These are phyloP conservation scores for Saccharata proteae DNA, from an alignment of 2,329 filamentous ascomycete species.

Conservation along the genomic window DNA sequence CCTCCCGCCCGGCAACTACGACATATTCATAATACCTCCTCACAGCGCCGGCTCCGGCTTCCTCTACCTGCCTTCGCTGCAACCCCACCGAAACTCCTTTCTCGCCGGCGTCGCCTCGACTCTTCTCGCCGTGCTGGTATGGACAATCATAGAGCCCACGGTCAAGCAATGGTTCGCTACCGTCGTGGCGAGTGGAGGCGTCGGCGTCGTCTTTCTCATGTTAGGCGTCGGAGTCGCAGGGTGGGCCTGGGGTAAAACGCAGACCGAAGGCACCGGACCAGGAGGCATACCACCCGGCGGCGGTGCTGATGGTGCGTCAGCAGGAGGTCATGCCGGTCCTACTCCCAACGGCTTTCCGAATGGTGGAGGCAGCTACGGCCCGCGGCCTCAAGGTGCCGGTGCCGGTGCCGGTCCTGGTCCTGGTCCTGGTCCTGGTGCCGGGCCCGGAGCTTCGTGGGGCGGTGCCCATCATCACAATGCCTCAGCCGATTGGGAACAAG, in stretches of 20 bases:
- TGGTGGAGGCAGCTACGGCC: conserved; percentile 13
- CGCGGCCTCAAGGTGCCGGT: conserved; percentile 7
- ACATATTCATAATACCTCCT: conserved; percentile 93
- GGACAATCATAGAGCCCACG: conserved; percentile 59
- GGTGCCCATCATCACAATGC: conserved; percentile 12
- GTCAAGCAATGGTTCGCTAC: conserved; percentile 61
- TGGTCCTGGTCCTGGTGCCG: conserved; percentile 11
- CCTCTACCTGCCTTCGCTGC: conserved; percentile 82
- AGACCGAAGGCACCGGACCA: conserved; percentile 34
- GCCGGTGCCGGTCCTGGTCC: conserved; percentile 4
- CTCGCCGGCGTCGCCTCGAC: conserved; percentile 73
- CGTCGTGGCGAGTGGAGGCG: conserved; percentile 54
- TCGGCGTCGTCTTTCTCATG: conserved; percentile 60
- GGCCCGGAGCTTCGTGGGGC: conserved; percentile 14
- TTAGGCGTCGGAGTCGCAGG: conserved; percentile 68
- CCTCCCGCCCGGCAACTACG: conserved; percentile 80
- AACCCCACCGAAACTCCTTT: conserved; percentile 81
- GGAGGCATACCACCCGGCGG: conserved; percentile 14
- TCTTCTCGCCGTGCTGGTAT: conserved; percentile 59
- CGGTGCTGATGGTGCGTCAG: conserved; percentile 15
- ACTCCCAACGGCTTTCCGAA: conserved; percentile 22
- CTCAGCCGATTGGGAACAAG: conserved; percentile 50
- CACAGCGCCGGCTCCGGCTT: conserved; percentile 84
- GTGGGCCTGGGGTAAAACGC: conserved; percentile 62
- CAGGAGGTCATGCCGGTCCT: conserved; percentile 17